Conservation (phyloP, 805 yeast species). For the Saturnispora ahearnii region DNA sequence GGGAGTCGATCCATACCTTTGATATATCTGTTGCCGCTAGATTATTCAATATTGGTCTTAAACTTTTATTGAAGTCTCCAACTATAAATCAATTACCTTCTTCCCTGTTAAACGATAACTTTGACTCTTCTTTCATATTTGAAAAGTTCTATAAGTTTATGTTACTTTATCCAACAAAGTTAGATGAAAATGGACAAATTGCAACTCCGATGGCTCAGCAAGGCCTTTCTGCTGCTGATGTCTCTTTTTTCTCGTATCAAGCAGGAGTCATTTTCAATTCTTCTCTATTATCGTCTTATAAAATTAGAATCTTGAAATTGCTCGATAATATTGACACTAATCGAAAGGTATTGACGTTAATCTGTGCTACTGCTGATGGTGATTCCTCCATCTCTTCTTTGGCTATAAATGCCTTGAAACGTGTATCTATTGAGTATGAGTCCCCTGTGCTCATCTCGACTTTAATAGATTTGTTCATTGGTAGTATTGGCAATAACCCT, state of each 20-base stretch:
- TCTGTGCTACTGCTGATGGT: constrained; percentile 58
- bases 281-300: constrained; percentile 36
- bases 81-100: neutral
- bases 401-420: constrained; percentile 44
- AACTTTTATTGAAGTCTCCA: constrained; percentile 29
- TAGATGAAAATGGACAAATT: constrained; percentile 29
- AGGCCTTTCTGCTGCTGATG: constrained; percentile 52
- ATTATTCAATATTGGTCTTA: constrained; percentile 51
- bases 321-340: constrained; percentile 32
- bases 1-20: constrained; percentile 38
- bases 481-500: constrained; percentile 33
- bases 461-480: constrained; percentile 43
- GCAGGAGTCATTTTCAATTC: constrained; percentile 57
- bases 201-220: constrained; percentile 46
- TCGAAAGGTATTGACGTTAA: constrained; percentile 30
- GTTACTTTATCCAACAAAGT: constrained; percentile 40
- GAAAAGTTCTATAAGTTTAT: constrained; percentile 47
- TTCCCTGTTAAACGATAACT: constrained; percentile 31
- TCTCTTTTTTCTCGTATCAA: constrained; percentile 53
- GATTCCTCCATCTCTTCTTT: constrained; percentile 45
- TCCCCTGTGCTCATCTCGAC: constrained; percentile 33
- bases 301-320: constrained; percentile 35
- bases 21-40: constrained; percentile 35
- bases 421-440: constrained; percentile 45
- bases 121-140: constrained; percentile 39